A percentile compares a stretch with the other conserved stretches of the same genome.
Conservation (phyloP, 768 basidiomycete species). For the Suillus luteus region DNA sequence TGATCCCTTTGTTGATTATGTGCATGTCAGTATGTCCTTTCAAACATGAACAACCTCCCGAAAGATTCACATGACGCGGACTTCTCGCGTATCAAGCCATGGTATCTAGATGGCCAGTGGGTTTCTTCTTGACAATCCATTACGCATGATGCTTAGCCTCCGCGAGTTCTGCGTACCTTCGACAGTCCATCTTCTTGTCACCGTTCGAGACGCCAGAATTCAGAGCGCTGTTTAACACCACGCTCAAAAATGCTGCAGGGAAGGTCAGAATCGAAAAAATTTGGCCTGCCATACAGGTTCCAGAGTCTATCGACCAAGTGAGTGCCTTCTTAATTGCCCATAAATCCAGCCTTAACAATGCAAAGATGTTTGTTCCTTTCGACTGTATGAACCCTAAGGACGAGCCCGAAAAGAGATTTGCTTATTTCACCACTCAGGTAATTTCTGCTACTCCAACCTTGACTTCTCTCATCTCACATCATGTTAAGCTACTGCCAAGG, state of each 20-base stretch:
- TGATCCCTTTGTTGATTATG: neutral
- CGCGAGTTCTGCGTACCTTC: constrained; percentile 75
- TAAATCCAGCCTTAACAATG: neutral
- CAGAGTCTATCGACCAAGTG: constrained; percentile 83
- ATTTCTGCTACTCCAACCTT: constrained; percentile 12
- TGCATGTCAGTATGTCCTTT: constrained; percentile 71
- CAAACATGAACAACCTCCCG: constrained; percentile 84
- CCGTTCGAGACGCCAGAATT: constrained; percentile 90
- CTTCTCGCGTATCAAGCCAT: constrained; percentile 96
- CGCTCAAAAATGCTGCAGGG: constrained; percentile 82
- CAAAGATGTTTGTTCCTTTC: constrained; percentile 72
- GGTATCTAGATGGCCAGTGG: constrained; percentile 95
- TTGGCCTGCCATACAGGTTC: constrained; percentile 78
- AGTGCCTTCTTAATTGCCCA: constrained; percentile 22
- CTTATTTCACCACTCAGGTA: constrained; percentile 86
- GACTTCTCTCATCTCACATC: constrained; percentile 1
- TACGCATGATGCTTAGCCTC: neutral
- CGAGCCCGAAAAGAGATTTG: constrained; percentile 86
- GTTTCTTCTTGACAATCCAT: constrained; percentile 31
- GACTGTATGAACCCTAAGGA: constrained; percentile 69
- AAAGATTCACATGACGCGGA: constrained; percentile 93
- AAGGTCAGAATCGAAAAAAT: constrained; percentile 69
- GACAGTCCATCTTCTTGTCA: constrained; percentile 87
- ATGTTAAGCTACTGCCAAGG: constrained; percentile 70
- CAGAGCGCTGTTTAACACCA: constrained; percentile 73